A percentile compares a stretch with the other conserved stretches of the same genome.
These are phyloP conservation scores for Arabis alpina DNA, from an alignment of 345 rosid genomes.

Conservation along the genomic window DNA sequence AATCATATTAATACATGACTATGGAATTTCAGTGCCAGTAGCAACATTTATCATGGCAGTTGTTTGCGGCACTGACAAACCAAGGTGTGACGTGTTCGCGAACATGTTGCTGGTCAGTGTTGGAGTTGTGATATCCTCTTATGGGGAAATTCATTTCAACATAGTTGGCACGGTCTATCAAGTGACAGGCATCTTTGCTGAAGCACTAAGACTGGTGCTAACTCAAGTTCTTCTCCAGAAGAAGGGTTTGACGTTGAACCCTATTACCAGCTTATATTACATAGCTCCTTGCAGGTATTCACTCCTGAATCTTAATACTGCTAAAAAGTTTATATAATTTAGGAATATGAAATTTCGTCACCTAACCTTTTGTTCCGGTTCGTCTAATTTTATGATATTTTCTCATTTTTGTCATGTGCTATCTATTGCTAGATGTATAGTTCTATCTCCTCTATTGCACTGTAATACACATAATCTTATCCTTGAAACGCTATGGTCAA, in stretches of 20 bases:
- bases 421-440: background rate
- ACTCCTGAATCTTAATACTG: conserved; percentile 3
- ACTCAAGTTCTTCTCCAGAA: conserved; percentile 96
- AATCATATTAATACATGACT: conserved; percentile 37
- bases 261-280: conserved; percentile 92
- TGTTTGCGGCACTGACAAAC: conserved; percentile 88
- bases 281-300: conserved; percentile 98
- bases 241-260: conserved; percentile 88
- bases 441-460: conserved; percentile 12
- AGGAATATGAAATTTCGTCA: background rate
- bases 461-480: background rate
- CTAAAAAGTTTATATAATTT: background rate
- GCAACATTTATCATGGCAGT: conserved; percentile 90
- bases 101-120: conserved; percentile 97
- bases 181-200: conserved; percentile 95
- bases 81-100: conserved; percentile 85
- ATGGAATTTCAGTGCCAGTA: conserved; percentile 86
- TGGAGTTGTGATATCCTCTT: conserved; percentile 92
- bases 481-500: conserved; percentile 6
- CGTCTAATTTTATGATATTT: background rate
- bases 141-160: conserved; percentile 96
- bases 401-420: conserved; percentile 9
- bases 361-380: conserved; percentile 4
- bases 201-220: conserved; percentile 95
- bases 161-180: conserved; percentile 90